These are phyloP conservation scores for Aspergillus fijiensis DNA, from an alignment of 2,329 filamentous ascomycete species.

Conservation along the genomic window DNA sequence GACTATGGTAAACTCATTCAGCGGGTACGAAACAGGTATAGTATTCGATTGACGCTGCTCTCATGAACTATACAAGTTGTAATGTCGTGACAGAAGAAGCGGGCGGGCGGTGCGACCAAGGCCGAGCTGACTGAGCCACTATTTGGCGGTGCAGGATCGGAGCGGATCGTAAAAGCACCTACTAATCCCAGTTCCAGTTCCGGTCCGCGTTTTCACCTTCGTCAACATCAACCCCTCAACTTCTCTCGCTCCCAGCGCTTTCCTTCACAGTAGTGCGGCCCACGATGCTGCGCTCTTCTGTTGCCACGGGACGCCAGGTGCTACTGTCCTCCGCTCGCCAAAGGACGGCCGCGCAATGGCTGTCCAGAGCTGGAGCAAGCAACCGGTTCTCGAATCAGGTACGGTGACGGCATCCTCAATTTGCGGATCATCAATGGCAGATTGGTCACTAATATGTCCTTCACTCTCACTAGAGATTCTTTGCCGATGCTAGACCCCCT, in stretches of 20 bases:
- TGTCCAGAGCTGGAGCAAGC: conserved; percentile 37
- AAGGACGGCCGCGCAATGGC: conserved; percentile 45
- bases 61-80: not conserved
- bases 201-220: conserved; percentile 33
- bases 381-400: conserved; percentile 44
- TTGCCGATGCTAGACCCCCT: conserved; percentile 49
- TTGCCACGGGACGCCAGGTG: conserved; percentile 48
- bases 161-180: conserved; percentile 41
- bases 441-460: conserved; percentile 26
- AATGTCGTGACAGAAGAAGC: not conserved
- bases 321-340: conserved; percentile 41
- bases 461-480: conserved; percentile 45
- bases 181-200: conserved; percentile 23
- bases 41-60: not conserved
- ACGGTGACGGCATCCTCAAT: conserved; percentile 27
- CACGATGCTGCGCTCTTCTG: conserved; percentile 58
- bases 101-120: conserved; percentile 15
- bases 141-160: conserved; percentile 34
- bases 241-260: conserved; percentile 25
- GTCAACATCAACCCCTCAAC: conserved; percentile 28
- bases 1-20: too few relatives aligned
- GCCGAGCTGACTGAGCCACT: conserved; percentile 26
- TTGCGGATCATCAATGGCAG: conserved; percentile 21
- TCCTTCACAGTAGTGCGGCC: conserved; percentile 43
- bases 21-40: too few relatives aligned